Base-by-base conservation (phyloP, 176 grass and related monocot species). In the Musa itinerans region DNA sequence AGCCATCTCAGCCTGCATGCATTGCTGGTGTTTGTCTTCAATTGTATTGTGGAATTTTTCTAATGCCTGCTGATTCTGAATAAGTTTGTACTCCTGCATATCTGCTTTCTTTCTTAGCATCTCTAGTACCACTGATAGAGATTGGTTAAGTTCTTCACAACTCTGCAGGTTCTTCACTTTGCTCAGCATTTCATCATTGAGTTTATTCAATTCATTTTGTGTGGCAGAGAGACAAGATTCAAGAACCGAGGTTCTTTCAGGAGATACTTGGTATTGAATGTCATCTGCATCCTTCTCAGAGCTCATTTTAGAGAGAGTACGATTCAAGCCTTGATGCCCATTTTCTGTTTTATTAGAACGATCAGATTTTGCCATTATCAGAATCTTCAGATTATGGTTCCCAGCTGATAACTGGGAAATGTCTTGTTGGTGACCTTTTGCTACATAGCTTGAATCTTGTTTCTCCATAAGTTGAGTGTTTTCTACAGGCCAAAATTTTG, bases 331-430 rank as follows among this genome's bases (percentile, higher is more conserved):
- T 81, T 85, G 83, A 76, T 86, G 70, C 78, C 89, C 83, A 80
- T 54, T 86, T 69, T 86, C 91, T 67, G 88, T 86, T 86, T 89
- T 89, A 81, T 86, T 85, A 69, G 88, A 86, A 19, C 91, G 79
- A 50, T 89, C 85, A 52, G 76, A 89, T 89, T 89, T 90, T 82
- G 75, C 90, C 7, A 76, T 78, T 75, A 89, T 85, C 26, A 87
- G 84, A 15, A 84, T 79, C 80, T 88, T 94, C 54, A 93, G 54
- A 78, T 71, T 89, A 19, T 87, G 74, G 43, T 79, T 93, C 78
- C 91, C 94, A 11, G 86, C 77, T 76, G 89, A 84, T 23, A 94
- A 82, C 63, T 59, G 86, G 65, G 88, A 84, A 52, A 93, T 73
- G 78, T 94, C 91, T 82, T 94, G 79, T 72, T 99, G 82, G 66